phyloP scores from a whole-genome alignment of 2,329 filamentous ascomycete species.

The Sordariomycetes sp. region DNA sequence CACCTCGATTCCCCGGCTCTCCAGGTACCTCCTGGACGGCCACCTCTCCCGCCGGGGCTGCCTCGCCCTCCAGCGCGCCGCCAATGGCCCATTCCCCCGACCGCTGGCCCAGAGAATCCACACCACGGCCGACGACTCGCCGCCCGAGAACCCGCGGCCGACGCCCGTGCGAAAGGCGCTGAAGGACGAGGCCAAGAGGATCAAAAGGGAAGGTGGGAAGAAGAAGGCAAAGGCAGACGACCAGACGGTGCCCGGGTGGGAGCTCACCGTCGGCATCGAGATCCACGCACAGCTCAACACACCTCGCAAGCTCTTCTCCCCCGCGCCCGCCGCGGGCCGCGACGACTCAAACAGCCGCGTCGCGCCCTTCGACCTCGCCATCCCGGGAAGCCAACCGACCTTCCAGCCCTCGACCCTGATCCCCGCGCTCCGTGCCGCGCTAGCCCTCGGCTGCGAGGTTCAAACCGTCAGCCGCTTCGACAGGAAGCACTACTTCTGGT shows the following conservation, averaged over 20 bases:
- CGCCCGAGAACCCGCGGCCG: slow-evolving; percentile 9
- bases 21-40: slow-evolving; percentile 34
- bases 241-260: slow-evolving; percentile 59
- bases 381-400: slow-evolving; percentile 76
- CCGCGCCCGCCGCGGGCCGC: slow-evolving; percentile 49
- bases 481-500: slow-evolving; percentile 97
- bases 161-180: slow-evolving; percentile 57
- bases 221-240: slow-evolving; percentile 22
- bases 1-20: slow-evolving; percentile 17
- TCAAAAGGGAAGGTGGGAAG: slow-evolving; percentile 49
- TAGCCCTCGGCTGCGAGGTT: slow-evolving; percentile 70
- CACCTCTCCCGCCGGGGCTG: slow-evolving; percentile 28
- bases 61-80: slow-evolving; percentile 5
- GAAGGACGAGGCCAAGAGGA: slow-evolving; percentile 56
- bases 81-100: slow-evolving; percentile 4
- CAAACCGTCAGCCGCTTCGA: slow-evolving; percentile 75
- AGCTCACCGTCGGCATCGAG: slow-evolving; percentile 90
- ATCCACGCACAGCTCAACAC: slow-evolving; percentile 96
- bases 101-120: slow-evolving; percentile 15
- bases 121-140: slow-evolving; percentile 13
- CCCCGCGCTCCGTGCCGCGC: slow-evolving; percentile 78
- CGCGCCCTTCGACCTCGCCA: slow-evolving; percentile 74
- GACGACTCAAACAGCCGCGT: slow-evolving; percentile 75
- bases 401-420: slow-evolving; percentile 77
- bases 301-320: slow-evolving; percentile 76